These are phyloP conservation scores for Hymenotorrendiella dingleyae DNA, from an alignment of 2,329 filamentous ascomycete species.

Conservation along the genomic window DNA sequence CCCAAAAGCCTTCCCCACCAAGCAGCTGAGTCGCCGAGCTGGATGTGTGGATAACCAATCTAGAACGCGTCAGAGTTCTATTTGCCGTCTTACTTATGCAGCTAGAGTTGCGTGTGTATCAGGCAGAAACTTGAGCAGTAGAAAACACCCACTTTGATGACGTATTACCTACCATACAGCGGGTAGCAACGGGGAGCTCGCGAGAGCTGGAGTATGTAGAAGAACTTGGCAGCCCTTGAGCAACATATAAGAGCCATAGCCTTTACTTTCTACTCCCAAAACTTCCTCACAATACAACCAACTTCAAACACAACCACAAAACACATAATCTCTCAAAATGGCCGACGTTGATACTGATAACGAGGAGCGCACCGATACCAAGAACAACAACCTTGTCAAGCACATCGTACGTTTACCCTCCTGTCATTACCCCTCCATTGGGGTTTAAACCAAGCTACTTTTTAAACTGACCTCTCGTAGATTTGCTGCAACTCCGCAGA, in stretches of 20 bases:
- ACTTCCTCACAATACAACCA: background rate
- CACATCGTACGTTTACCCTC: conserved; percentile 8
- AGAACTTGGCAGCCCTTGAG: conserved; percentile 3
- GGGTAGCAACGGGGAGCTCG: conserved; percentile 1
- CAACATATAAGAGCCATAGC: conserved; percentile 1
- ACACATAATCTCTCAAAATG: background rate
- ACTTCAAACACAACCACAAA: background rate
- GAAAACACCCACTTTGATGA: conserved; percentile 2
- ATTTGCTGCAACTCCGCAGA: conserved; percentile 6
- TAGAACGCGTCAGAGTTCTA: no score
- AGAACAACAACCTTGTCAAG: conserved; percentile 10
- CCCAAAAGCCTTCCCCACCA: no score
- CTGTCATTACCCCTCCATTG: background rate
- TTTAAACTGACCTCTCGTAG: no score
- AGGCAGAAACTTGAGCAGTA: background rate
- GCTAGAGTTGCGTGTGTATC: conserved; percentile 1
- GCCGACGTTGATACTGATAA: conserved; percentile 1
- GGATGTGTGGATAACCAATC: no score
- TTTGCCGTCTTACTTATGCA: no score
- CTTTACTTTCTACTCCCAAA: background rate
- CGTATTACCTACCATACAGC: conserved; percentile 1
- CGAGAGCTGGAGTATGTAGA: no score
- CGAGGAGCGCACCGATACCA: conserved; percentile 8
- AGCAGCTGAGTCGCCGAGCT: no score
- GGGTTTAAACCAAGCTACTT: no score